Evolutionary conservation across 2,329 filamentous ascomycete species (phyloP), one percentile per base, ranked within the genome.

Genomic region (Nemania sp.): DNA sequence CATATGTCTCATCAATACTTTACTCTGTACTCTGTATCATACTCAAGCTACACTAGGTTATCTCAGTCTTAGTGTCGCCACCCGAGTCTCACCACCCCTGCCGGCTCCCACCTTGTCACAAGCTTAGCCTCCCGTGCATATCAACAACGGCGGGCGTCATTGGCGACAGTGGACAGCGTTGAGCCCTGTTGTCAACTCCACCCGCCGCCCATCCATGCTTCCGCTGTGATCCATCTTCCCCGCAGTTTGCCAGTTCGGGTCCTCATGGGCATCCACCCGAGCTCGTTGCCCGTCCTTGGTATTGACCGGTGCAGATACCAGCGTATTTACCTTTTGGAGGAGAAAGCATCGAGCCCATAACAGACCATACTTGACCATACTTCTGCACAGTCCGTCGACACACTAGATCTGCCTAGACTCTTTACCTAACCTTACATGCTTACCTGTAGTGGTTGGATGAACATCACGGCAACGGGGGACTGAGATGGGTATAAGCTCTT

Each of bases 161-260:
- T 55, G 57, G 54, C 49, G 19, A 44, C 46, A 36, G 33, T 24
- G 31, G 41, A 31, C 45, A 36, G 14, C 22, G 44, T 19, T 41
- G 42, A 23, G 23, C 45, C 51, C 43, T 50, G 40, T 47, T 43
- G 8, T 31, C n/a, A 14, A 37, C 57, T 41, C 54, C 47, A 54
- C 51, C 41, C 40, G n/a, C 34, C 26, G 37, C 52, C 20, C 50
- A 47, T 26, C 54, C 57, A 57, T 39, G 57, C 53, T 57, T 39
- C 51, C 47, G 50, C 48, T 24, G 41, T 52, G 51, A 46, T 39
- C 57, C 57, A 56, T 53, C 55, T 60, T 52, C 57, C 57, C 57
- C 57, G 57, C 57, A 59, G 40, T 56, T 47, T 52, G 47, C 17
- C 36, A 48, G 24, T 45, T 50, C 43, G 53, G 44, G 39, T 41